Conservation (phyloP, 305 asterid species). For the Galium porrigens region DNA sequence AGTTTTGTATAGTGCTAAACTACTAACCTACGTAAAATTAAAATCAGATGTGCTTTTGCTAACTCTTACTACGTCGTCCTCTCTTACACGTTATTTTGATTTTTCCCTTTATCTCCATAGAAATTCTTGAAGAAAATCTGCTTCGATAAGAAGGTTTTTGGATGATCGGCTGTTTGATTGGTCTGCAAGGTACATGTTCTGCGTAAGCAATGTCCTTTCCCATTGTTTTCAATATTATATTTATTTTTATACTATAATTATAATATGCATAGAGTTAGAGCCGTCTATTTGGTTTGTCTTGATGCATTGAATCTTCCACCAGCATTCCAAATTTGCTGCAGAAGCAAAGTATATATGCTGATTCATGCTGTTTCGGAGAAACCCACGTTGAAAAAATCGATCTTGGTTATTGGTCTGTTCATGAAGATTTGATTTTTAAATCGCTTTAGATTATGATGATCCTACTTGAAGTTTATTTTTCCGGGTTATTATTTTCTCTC, state of each 20-base stretch:
- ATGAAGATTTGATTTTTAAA: slow-evolving; percentile 6
- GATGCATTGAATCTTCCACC: slow-evolving; percentile 13
- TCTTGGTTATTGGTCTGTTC: neutral
- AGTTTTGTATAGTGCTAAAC: neutral
- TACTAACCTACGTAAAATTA: slow-evolving; percentile 9
- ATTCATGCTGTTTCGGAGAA: slow-evolving; percentile 8
- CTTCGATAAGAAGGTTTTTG: neutral
- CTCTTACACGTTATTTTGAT: neutral
- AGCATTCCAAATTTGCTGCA: slow-evolving; percentile 16
- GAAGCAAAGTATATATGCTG: slow-evolving; percentile 17
- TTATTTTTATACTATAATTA: neutral
- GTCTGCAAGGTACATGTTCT: slow-evolving; percentile 15
- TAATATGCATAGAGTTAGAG: neutral
- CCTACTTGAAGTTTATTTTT: neutral
- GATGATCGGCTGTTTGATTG: slow-evolving; percentile 14
- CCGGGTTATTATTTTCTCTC: neutral
- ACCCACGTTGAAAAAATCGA: slow-evolving; percentile 12
- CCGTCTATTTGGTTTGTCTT: neutral
- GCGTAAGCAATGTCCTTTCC: neutral
- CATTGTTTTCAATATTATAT: neutral
- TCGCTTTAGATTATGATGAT: slow-evolving; percentile 4
- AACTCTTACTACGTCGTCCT: slow-evolving; percentile 7
- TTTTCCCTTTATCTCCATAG: neutral
- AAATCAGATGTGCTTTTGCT: slow-evolving; percentile 4
- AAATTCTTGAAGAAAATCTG: neutral